Base-by-base conservation (phyloP, 2,329 filamentous ascomycete genomes). In the Didymella lethalis region DNA sequence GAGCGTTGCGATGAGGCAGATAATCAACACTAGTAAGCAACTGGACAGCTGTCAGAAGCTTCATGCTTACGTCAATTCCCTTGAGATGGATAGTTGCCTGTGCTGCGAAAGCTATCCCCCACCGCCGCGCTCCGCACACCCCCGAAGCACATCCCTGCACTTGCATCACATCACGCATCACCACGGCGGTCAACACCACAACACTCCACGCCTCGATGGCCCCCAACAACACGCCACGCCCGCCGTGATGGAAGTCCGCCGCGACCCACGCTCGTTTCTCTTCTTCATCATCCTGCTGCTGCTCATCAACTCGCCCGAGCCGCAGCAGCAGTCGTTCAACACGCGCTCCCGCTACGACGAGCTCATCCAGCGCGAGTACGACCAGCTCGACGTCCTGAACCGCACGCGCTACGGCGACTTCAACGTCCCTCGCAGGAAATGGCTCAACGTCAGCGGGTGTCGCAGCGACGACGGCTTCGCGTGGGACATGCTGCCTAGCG, bases 401-500 rank as follows among this genome's bases (percentile, higher is more conserved):
- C 57, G 57, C 16, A 76, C 75, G 18, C 59, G 54, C 32, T 76
- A 71, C 74, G 84, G 83, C 34, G 81, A 85, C 52, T 82, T 87
- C 38, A 75, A 82, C 68, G 74, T 79, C 20, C 61, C 60, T 29
- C 71, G 77, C 10, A 72, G 80, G 59, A 79, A 74, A 63, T 85
- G 80, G 82, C 62, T 79, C 57, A 83, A 83, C 50, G 80, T 97
- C 50, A 91, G 91, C 2, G 94, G 94, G 0, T 88, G 96, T 61
- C 85, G 90, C 48, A 80, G 86, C 46, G 84, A 87, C 20, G 90
- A 96, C 77, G 87, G 85, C 4, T 92, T 91, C 75, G 89, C 86
- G 1, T 97, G 93, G 93, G 85, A 88, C 32, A 83, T 92, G 57
- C 80, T 97, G 23, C 81, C 81, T 0, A 78, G 81, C 1, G 92